phyloP scores from a whole-genome alignment of 176 grass and related monocot species.

The Ananas comosus region DNA sequence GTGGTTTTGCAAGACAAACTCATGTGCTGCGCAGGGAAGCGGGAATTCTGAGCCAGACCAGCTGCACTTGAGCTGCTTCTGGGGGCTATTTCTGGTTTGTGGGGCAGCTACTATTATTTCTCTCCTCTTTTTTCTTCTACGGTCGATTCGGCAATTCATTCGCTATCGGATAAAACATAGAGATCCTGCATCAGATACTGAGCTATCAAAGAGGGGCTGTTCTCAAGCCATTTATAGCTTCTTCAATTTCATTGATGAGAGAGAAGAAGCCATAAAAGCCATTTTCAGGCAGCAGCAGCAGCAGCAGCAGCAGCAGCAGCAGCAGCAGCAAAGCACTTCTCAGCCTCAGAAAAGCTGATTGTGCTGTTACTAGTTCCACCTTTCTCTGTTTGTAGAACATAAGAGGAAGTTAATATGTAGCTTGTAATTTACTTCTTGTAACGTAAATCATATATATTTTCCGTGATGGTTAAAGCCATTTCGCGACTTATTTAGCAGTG shows the following conservation, averaged over 20 bases:
- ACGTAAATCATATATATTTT: too few species aligned
- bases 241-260: slow-evolving; percentile 22
- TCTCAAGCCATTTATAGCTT: slow-evolving; percentile 9
- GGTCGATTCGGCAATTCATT: slow-evolving; percentile 16
- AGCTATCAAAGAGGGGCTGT: not conserved
- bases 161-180: slow-evolving; percentile 2
- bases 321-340: not conserved
- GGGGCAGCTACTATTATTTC: slow-evolving; percentile 12
- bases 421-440: too few species aligned
- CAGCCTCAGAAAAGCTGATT: not conserved
- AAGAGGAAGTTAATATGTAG: not conserved
- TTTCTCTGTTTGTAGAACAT: not conserved
- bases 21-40: slow-evolving; percentile 34
- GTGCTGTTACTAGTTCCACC: not conserved
- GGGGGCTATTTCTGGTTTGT: slow-evolving; percentile 68
- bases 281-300: not conserved
- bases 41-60: slow-evolving; percentile 26
- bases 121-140: slow-evolving; percentile 17
- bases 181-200: slow-evolving; percentile 5
- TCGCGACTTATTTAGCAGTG: too few species aligned
- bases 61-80: slow-evolving; percentile 64
- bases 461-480: too few species aligned
- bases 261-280: slow-evolving; percentile 16
- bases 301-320: not conserved
- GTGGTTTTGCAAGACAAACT: slow-evolving; percentile 33